Evolutionary conservation across 305 asterid genomes (phyloP), one percentile per base, ranked within the genome.

Genomic region (Lippia alba): DNA sequence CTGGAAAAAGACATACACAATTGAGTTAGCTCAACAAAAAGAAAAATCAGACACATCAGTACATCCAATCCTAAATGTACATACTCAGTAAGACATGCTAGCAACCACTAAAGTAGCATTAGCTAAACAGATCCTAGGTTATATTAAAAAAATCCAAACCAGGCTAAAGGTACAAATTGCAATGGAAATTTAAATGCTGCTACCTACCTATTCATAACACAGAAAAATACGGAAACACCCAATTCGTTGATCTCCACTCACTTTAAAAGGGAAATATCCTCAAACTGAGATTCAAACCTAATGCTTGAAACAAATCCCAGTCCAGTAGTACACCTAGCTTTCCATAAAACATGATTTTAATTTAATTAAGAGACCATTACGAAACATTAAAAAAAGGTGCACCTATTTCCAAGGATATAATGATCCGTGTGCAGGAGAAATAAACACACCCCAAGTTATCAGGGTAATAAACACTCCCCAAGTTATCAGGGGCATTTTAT

Each of bases 21-120:
- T 56, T 30, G 58, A 64, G 69, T 67, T 64, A 76, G 44, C 65
- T 45, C 34, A 20, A 45, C 11, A n/a, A 10, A 36, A 56, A 40
- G 5, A 17, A 45, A 44, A 14, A n/a, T 44, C 59, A 59, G 12
- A 63, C 16, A 57, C 12, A 15, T 18, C n/a, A n/a, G n/a, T n/a
- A n/a, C n/a, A n/a, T n/a, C n/a, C 6, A 39, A 19, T 55, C 40
- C 17, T 12, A 67, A 55, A 19, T 48, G 24, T 14, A 67, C 6
- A 55, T 36, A 53, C 20, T 4, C 19, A 9, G 19, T 32, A 39
- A 18, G 1, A 24, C 3, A 55, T 40, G 18, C 48, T 40, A 33
- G 63, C 30, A 18, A 67, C 59, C 33, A 17, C 0, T 54, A 8
- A 8, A 54, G 41, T 12, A 24, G 41, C n/a, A 66, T 36, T 15